Percentiles rank a stretch among this genome's conserved stretches.
These are phyloP conservation scores for Hypoxylon lienhwacheense DNA, from an alignment of 495 filamentous ascomycete genomes.

Conservation along the genomic window DNA sequence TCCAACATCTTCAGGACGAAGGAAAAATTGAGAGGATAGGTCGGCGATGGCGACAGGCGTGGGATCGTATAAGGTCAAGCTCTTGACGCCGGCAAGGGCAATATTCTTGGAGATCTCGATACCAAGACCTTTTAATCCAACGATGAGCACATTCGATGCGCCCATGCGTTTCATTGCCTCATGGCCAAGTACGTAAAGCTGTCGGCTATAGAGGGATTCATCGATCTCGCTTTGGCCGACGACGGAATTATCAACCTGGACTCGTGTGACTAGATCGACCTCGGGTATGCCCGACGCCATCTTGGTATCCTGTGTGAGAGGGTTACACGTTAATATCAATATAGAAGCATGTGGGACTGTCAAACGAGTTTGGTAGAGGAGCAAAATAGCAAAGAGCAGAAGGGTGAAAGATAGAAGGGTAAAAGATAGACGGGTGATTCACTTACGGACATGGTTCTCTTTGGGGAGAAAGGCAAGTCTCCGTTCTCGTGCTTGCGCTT, in stretches of 20 bases:
- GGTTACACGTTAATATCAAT: constrained; percentile 19
- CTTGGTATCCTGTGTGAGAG: constrained; percentile 40
- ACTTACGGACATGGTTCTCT: constrained; percentile 85
- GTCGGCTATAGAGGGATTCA: constrained; percentile 95
- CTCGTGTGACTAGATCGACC: constrained; percentile 68
- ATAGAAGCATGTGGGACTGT: background rate
- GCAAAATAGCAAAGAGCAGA: background rate
- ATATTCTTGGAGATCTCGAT: constrained; percentile 99
- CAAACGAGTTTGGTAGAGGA: background rate
- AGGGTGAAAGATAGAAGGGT: background rate
- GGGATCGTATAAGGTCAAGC: constrained; percentile 82
- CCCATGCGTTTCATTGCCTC: constrained; percentile 99
- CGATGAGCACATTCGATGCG: constrained; percentile 90
- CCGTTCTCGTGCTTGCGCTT: constrained; percentile 85
- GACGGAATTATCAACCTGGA: constrained; percentile 76
- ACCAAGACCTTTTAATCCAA: constrained; percentile 89
- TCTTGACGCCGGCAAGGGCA: constrained; percentile 87
- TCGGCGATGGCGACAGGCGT: constrained; percentile 79
- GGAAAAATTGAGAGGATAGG: constrained; percentile 96
- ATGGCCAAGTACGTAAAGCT: constrained; percentile 97
- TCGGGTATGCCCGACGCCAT: constrained; percentile 47
- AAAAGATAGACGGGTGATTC: background rate
- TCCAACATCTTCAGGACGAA: constrained; percentile 83
- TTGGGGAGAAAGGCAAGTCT: constrained; percentile 69
- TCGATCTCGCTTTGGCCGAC: constrained; percentile 73